Evolutionary conservation across 2,329 filamentous ascomycete genomes (phyloP).

Genomic region (Penicillium sp.): DNA sequence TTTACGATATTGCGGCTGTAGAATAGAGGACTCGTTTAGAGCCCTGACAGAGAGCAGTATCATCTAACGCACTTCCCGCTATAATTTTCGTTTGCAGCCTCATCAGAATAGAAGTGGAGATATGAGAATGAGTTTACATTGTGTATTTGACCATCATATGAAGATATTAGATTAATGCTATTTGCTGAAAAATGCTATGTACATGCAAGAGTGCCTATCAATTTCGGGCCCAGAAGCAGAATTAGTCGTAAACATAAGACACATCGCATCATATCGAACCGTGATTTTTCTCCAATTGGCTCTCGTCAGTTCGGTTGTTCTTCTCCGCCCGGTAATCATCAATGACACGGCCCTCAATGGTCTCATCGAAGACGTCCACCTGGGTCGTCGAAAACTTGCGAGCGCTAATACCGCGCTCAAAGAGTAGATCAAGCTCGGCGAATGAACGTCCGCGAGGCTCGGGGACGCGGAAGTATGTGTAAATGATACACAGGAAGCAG

Average conservation of each 20-base stretch:
- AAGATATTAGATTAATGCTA: constrained; percentile 7
- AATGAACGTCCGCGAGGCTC: constrained; percentile 79
- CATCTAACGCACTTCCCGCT: constrained; percentile 5
- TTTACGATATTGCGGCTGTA: constrained; percentile 6
- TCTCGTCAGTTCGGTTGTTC: constrained; percentile 53
- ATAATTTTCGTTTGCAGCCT: constrained; percentile 8
- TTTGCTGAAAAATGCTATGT: constrained; percentile 4
- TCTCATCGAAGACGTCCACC: constrained; percentile 56
- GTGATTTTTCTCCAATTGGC: constrained; percentile 54
- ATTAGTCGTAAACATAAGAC: constrained; percentile 22
- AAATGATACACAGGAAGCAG: constrained; percentile 77
- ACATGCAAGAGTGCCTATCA: background rate
- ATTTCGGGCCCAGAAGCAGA: background rate
- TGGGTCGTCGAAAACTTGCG: constrained; percentile 66
- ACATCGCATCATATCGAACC: constrained; percentile 18
- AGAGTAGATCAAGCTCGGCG: constrained; percentile 81
- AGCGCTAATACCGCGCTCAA: constrained; percentile 70
- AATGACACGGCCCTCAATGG: constrained; percentile 30
- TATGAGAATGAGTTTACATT: background rate
- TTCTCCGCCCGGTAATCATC: constrained; percentile 42
- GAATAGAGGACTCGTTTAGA: background rate
- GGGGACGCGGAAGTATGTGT: constrained; percentile 77
- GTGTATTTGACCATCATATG: background rate
- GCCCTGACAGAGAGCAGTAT: background rate
- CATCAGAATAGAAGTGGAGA: background rate